Base-by-base conservation (phyloP, 768 basidiomycete species). In the Auricularia sp. region DNA sequence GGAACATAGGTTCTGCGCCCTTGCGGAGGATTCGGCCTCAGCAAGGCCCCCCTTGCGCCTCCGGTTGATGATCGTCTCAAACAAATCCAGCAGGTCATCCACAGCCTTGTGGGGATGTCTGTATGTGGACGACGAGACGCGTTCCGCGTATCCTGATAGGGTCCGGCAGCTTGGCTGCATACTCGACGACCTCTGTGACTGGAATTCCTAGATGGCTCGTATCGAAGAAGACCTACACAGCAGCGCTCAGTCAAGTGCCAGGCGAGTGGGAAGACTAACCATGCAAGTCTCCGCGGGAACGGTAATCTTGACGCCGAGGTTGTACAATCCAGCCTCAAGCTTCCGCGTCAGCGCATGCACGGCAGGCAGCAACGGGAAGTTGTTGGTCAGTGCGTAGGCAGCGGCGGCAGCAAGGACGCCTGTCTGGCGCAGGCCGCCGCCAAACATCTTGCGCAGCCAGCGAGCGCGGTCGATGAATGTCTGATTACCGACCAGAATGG, bases 371-470 rank as follows among this genome's bases (percentile, higher is more conserved):
- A 83, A 81, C 0, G 90, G 83, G 72, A 96, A 89, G 73, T 94
- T 88, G 76, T 93, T 75, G 6, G 88, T 87, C 64, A 98, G 78
- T 10, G 92, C 91, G 71, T 91, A 94, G n/a, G 92, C 90, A 2
- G 90, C 92, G 6, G 85, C 85, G 10, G 86, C 93, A 6, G 88
- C 85, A 51, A 97, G 79, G 44, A 88, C 78, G 62, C 96, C 95
- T 16, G 87, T 92, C 77, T 99, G 96, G 35, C 96, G 84, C 86
- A 98, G 92, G 54, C 93, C 93, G 36, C 93, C 95, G 36, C 96
- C 96, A 68, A 98, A 94, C 29, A 93, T 79, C 77, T 98, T 98
- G 64, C 95, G 82, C 79, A 97, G 90, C 85, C 90, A 86, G n/a
- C 88, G 83, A 1, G 93, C 93, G 69, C 83, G 83, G 16, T 72